Base-by-base conservation (phyloP, 208 protist species). In the Crithidia sp. region DNA sequence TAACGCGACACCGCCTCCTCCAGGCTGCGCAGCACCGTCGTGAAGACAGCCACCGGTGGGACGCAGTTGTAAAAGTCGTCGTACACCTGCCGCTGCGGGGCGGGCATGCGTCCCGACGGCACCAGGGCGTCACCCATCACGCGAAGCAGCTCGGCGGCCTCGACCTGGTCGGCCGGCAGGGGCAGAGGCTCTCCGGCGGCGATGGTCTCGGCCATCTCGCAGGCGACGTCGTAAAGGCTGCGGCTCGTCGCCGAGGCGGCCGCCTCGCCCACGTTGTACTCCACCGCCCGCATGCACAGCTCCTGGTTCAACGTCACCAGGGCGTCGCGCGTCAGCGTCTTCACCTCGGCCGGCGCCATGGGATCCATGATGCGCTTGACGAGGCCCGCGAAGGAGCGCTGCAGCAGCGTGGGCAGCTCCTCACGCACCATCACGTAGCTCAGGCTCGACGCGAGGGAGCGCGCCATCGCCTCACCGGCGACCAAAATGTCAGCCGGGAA, bases 231-330 rank as follows among this genome's bases (percentile, higher is more conserved):
- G 57, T 76, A 40, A 17, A 93, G 57, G 53, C 72, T 76, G 13
- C 71, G 81, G 60, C 72, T 84, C 28, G 89, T 67, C n/a, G 94
- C 82, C 41, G 77, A 80, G 14, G 91, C 85, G 10, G 97, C 96
- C 75, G 96, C 93, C 71, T 99, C 97, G n/a, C 87, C 88, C 4
- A 98, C 98, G 19, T 89, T 86, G 70, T 93, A 94, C 80, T 95
- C 90, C 36, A 95, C 77, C 6, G 80, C 83, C 41, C 89, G 90
- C 68, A 93, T 69, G 78, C 87, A 90, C 50, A 95, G 78, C 13
- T 97, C 89, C 50, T 82, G 74, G 77, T 92, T 93, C 61, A 77
- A 74, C 44, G 78, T 74, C 19, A 86, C 73, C 5, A 93, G 67
- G 47, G 62, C 56, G 71, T 75, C 67, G 36, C 71, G 57, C 41